phyloP scores from a whole-genome alignment of 2,329 filamentous ascomycete species.

The Beauveria asiatica region DNA sequence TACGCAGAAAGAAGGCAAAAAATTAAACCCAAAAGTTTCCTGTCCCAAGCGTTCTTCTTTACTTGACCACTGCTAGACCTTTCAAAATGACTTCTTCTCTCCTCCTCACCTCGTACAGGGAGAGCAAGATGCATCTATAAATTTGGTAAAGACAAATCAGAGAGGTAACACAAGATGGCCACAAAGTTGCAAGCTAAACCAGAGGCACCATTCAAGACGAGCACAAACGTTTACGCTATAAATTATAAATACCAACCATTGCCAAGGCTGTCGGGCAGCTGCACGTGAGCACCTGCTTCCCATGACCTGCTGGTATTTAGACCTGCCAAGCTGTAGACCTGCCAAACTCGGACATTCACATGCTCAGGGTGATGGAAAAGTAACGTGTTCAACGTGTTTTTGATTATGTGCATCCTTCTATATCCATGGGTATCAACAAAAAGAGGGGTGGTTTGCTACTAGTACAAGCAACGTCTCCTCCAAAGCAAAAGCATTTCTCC shows the following conservation, averaged over 20 bases:
- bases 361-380: not conserved
- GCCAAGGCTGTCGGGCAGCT: not conserved
- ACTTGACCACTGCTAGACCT: not conserved
- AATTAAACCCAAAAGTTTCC: conserved; percentile 5
- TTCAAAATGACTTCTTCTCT: not conserved
- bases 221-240: not conserved
- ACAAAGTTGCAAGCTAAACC: too few species aligned
- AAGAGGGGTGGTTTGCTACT: not conserved
- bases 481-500: not conserved
- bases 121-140: too few species aligned
- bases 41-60: not conserved
- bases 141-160: too few species aligned
- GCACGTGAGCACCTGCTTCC: not conserved
- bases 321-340: too few species aligned
- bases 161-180: too few species aligned
- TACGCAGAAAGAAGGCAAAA: conserved; percentile 4
- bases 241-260: not conserved
- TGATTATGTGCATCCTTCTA: not conserved
- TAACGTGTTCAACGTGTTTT: not conserved
- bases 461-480: not conserved
- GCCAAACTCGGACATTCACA: not conserved
- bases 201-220: not conserved
- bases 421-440: conserved; percentile 5
- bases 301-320: too few species aligned
- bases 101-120: too few species aligned